Evolutionary conservation across 148 eudicot genomes (phyloP).

Genomic region (Nepenthes gracilis): DNA sequence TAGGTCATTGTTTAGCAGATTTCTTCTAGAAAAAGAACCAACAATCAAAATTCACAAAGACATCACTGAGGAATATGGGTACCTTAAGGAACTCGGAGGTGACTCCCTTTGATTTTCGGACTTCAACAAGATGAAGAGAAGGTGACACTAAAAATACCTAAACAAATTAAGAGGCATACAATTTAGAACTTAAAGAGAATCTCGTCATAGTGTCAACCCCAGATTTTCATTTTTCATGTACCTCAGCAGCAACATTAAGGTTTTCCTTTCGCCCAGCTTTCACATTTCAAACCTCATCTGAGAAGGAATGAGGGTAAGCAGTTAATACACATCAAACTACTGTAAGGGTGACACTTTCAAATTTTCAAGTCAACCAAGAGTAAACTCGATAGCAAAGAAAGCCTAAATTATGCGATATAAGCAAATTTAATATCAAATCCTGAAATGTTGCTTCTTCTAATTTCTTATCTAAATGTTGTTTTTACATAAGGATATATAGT

Average conservation of each 20-base stretch:
- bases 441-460: no score
- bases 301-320: slow-evolving; percentile 3
- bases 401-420: no score
- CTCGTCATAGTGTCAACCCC: not conserved
- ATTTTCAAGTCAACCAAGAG: no score
- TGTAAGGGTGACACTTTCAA: no score
- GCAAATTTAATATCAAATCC: no score
- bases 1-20: no score
- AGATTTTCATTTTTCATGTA: slow-evolving; percentile 11
- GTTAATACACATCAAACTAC: no score
- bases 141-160: slow-evolving; percentile 96
- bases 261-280: slow-evolving; percentile 99
- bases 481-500: no score
- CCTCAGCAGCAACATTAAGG: slow-evolving; percentile 92
- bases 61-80: not conserved
- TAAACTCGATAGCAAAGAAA: no score
- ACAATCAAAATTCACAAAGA: not conserved
- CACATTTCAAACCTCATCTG: slow-evolving; percentile 88
- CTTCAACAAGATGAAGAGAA: slow-evolving; percentile 95
- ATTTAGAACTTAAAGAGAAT: not conserved
- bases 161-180: slow-evolving; percentile 2
- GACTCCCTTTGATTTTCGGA: slow-evolving; percentile 94
- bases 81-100: slow-evolving; percentile 98
- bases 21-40: no score
- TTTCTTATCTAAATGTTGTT: no score